Base-by-base conservation (phyloP, 169 alveolate species). In the Neospora caninum region DNA sequence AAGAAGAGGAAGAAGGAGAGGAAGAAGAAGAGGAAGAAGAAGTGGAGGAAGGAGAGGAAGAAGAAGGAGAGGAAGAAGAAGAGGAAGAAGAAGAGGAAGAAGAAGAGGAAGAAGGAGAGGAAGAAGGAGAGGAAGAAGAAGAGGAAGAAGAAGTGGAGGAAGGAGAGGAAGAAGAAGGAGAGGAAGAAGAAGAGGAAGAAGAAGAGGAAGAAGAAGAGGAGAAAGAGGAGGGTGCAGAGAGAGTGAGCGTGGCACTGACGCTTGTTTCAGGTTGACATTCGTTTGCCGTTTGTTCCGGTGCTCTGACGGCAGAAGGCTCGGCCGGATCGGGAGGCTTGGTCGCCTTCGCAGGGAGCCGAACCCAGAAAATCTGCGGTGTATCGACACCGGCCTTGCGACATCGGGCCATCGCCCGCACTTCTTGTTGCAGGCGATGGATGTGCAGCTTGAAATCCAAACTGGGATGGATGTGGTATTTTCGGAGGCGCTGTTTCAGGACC, bases 311-410 rank as follows among this genome's bases (percentile, higher is more conserved):
- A 27, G 73, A 64, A 18, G 27, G 27, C 64, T 7, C 64, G 64
- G 64, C 18, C 64, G 64, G 27, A 7, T 53, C 64, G 34, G 73
- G 73, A 27, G 73, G 7, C n/a, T 27, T 4, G 73, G 20, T 0
- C 29, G 18, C 45, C 13, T n/a, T 20, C 83, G 67, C 34, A 7
- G 92, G 80, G 49, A 58, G 84, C 58, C 45, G 84, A 13, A 97
- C 95, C 88, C 96, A 93, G 88, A 95, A 96, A 45, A 98, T 36
- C 29, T 97, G 93, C 27, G 99, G 99, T 13, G 97, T 97, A 67
- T 96, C 97, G 0, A 98, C 96, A 49, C 99, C 99, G 80, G 96
- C 94, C 86, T 97, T 97, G 49, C 98, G 94, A 1, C 97, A 97
- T 91, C 97, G 94, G 25, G 80, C 93, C 96, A 98, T 93, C 91